These are phyloP conservation scores for Elsinoe ampelina DNA, from an alignment of 2,329 filamentous ascomycete species.

Conservation along the genomic window DNA sequence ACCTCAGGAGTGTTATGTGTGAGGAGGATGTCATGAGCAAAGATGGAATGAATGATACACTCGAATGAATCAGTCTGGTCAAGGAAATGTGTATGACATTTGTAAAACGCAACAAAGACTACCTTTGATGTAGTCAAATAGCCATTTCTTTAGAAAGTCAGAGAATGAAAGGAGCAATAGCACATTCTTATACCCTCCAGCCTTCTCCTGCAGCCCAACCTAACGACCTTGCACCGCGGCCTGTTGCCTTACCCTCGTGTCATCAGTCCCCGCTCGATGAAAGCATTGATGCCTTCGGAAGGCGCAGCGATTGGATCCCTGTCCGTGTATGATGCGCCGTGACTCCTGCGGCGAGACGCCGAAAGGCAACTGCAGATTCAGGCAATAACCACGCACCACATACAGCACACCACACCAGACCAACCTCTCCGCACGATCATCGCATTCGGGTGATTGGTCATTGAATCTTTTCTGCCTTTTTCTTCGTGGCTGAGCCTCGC, in stretches of 20 bases:
- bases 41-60: not conserved
- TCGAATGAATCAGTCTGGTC: not conserved
- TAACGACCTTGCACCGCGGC: not conserved
- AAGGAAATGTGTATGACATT: not conserved
- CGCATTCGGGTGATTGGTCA: not conserved
- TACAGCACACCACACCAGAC: not conserved
- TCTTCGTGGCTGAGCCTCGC: too few species aligned
- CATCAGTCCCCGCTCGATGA: not conserved
- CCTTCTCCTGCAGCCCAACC: not conserved
- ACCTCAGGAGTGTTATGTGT: too few species aligned
- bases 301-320: not conserved
- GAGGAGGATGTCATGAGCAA: not conserved
- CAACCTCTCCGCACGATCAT: not conserved
- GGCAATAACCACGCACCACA: not conserved
- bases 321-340: too few species aligned
- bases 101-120: not conserved
- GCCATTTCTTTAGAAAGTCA: not conserved
- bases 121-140: not conserved
- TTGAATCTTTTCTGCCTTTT: not conserved
- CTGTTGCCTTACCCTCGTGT: not conserved
- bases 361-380: not conserved
- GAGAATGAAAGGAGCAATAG: not conserved
- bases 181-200: not conserved
- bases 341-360: too few species aligned
- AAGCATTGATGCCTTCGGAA: not conserved